Conservation (phyloP, 2,329 filamentous ascomycete genomes). For the Rhynchosporium secalis region DNA sequence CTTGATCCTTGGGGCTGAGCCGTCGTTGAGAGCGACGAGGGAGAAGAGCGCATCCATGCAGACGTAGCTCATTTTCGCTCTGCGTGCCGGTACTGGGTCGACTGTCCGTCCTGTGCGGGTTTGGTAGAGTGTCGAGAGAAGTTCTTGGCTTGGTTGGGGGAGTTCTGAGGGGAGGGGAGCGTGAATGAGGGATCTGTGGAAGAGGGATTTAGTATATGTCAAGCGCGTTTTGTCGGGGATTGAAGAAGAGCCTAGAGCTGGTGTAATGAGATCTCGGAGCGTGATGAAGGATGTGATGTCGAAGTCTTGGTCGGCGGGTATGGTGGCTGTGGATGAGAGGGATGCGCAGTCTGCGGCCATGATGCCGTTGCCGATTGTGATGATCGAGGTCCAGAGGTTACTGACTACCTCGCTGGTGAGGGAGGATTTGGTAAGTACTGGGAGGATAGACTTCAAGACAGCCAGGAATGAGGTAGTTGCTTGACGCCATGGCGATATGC, state of each 20-base stretch:
- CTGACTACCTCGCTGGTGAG: conserved; percentile 50
- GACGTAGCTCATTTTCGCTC: conserved; percentile 74
- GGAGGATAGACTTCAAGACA: conserved; percentile 66
- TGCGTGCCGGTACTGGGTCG: conserved; percentile 61
- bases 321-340: conserved; percentile 45
- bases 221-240: conserved; percentile 68
- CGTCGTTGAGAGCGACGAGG: conserved; percentile 57
- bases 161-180: conserved; percentile 60
- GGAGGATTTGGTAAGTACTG: conserved; percentile 54
- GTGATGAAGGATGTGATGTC: conserved; percentile 74
- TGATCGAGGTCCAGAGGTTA: conserved; percentile 69
- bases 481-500: conserved; percentile 73
- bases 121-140: conserved; percentile 62
- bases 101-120: conserved; percentile 72
- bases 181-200: conserved; percentile 81
- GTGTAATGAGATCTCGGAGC: conserved; percentile 71
- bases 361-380: conserved; percentile 67
- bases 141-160: conserved; percentile 49
- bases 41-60: conserved; percentile 79
- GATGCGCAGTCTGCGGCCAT: conserved; percentile 61
- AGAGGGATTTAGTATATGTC: conserved; percentile 73
- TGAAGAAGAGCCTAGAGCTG: conserved; percentile 64
- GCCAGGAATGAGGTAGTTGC: conserved; percentile 71
- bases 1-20: conserved; percentile 33
- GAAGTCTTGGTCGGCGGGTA: conserved; percentile 72